Evolutionary conservation across 2,329 filamentous ascomycete species (phyloP).

Genomic region (Trichoderma aggressivum): DNA sequence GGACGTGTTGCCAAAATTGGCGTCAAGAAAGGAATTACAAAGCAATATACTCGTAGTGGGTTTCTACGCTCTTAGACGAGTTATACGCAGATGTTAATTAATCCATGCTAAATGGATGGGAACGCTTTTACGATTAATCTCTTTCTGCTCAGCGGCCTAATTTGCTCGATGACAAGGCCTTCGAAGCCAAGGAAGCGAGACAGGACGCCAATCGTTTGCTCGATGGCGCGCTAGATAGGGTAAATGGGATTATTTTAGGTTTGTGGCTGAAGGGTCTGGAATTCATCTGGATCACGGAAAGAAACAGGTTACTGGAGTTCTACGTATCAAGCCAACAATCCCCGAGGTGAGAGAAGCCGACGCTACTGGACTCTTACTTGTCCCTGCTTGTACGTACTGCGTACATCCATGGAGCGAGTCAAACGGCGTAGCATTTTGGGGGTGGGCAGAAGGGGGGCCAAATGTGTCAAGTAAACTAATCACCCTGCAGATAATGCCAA

Average conservation of each 20-base stretch:
- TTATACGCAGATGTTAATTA: not conserved
- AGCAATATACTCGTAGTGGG: not conserved
- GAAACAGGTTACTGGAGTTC: not conserved
- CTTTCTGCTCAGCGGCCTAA: not conserved
- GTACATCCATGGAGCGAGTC: not conserved
- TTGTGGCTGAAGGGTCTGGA: conserved; percentile 3
- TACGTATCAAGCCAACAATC: not conserved
- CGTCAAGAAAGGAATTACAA: not conserved
- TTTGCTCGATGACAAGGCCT: not conserved
- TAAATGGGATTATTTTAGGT: not conserved
- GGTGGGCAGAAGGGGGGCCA: not conserved
- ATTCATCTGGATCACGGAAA: not conserved
- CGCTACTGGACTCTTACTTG: not conserved
- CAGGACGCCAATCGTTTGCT: not conserved
- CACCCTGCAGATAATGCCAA: not conserved
- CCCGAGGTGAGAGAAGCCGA: not conserved
- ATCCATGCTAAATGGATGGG: not conserved
- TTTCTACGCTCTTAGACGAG: not conserved
- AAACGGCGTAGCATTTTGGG: not conserved
- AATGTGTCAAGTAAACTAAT: conserved; percentile 9
- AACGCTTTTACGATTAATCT: not conserved
- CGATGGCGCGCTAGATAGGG: not conserved
- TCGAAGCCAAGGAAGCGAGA: not conserved
- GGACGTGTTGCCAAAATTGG: conserved; percentile 13
- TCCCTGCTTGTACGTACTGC: not conserved